Percentiles rank a stretch among this genome's conserved stretches.
Evolutionary conservation across 192 early-diverging fungal genomes (phyloP).

Genomic region (Piromyces finnis): DNA sequence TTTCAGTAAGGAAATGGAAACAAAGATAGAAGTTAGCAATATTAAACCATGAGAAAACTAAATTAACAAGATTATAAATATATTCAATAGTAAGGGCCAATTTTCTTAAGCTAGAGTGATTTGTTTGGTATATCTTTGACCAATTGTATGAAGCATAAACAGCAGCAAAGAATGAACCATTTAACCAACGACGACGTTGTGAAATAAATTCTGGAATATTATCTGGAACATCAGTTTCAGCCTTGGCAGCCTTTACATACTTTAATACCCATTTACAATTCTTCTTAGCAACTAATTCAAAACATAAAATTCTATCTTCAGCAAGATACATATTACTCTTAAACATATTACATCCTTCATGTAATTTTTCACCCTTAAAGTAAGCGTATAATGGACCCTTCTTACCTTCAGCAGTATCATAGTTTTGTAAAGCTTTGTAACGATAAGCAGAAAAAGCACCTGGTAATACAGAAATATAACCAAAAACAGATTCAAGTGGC

Average conservation of each 20-base stretch:
- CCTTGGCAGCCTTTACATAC: conserved; percentile 46
- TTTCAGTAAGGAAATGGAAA: conserved; percentile 33
- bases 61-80: conserved; percentile 43
- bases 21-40: conserved; percentile 42
- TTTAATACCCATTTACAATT: conserved; percentile 44
- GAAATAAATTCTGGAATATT: conserved; percentile 80
- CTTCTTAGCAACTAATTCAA: conserved; percentile 57
- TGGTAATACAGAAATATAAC: conserved; percentile 86
- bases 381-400: conserved; percentile 45
- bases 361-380: conserved; percentile 53
- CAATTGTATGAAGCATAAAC: conserved; percentile 50
- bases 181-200: conserved; percentile 69
- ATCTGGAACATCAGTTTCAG: conserved; percentile 88
- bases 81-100: conserved; percentile 38
- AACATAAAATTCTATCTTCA: conserved; percentile 63
- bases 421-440: conserved; percentile 45
- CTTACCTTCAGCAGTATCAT: conserved; percentile 4
- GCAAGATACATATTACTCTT: conserved; percentile 12
- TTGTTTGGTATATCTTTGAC: conserved; percentile 38
- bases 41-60: conserved; percentile 30
- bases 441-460: conserved; percentile 72
- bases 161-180: conserved; percentile 66
- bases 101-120: conserved; percentile 42
- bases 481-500: conserved; percentile 73
- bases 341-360: conserved; percentile 26